Evolutionary conservation across 208 protist species (phyloP).

Genomic region (Naegleria gruberi): DNA sequence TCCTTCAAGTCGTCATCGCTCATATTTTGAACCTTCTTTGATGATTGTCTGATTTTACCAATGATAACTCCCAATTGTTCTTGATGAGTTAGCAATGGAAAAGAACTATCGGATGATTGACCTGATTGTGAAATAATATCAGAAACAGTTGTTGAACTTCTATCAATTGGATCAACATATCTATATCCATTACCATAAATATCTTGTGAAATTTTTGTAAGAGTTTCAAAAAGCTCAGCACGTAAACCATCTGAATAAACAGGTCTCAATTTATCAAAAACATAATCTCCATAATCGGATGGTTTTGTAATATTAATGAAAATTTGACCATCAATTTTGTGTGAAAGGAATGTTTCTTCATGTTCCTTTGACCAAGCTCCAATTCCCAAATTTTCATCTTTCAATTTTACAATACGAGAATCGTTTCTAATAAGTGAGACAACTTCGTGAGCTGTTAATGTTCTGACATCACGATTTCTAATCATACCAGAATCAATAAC

Average conservation of each 20-base stretch:
- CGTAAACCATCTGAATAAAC: background rate
- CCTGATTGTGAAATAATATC: too few relatives aligned
- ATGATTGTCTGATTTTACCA: background rate
- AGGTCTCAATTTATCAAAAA: background rate
- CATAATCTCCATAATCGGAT: background rate
- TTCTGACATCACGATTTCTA: background rate
- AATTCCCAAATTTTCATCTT: background rate
- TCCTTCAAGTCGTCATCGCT: background rate
- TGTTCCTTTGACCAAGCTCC: background rate
- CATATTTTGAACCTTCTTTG: background rate
- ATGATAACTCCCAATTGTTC: background rate
- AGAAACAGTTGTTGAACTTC: background rate
- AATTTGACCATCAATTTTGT: background rate
- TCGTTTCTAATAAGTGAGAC: background rate
- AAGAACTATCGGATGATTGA: too few relatives aligned
- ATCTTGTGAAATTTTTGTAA: background rate
- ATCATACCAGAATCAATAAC: background rate
- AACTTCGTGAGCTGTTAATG: background rate
- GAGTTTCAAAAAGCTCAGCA: background rate
- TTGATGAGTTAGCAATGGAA: background rate
- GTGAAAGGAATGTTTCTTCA: background rate
- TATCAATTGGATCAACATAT: background rate
- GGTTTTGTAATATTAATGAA: background rate
- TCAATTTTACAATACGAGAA: background rate
- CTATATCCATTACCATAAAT: background rate